These are phyloP conservation scores for Medicago truncatula DNA, from an alignment of 306 rosid species.

Conservation along the genomic window MtrunA17r5.0-ANR NC_053048.1:40771001-40771500, in stretches of 20 bases:
- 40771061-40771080: constrained; percentile 66
- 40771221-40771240: constrained; percentile 51
- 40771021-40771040: background rate
- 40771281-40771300: constrained; percentile 67
- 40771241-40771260: constrained; percentile 58
- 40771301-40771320: constrained; percentile 45
- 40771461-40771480: constrained; percentile 64
- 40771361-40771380: constrained; percentile 1
- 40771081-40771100: constrained; percentile 65
- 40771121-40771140: constrained; percentile 51
- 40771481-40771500: constrained; percentile 59
- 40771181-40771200: constrained; percentile 53
- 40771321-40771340: background rate
- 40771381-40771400: background rate
- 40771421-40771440: constrained; percentile 16
- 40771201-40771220: constrained; percentile 49
- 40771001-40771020: constrained; percentile 2
- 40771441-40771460: constrained; percentile 56
- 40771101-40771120: constrained; percentile 62
- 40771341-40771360: background rate
- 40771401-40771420: background rate
- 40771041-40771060: background rate
- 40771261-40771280: constrained; percentile 59
- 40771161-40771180: constrained; percentile 53
- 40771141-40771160: constrained; percentile 47